Conservation (phyloP, 2,329 filamentous ascomycete genomes). For the Macrophomina pseudophaseolina region DNA sequence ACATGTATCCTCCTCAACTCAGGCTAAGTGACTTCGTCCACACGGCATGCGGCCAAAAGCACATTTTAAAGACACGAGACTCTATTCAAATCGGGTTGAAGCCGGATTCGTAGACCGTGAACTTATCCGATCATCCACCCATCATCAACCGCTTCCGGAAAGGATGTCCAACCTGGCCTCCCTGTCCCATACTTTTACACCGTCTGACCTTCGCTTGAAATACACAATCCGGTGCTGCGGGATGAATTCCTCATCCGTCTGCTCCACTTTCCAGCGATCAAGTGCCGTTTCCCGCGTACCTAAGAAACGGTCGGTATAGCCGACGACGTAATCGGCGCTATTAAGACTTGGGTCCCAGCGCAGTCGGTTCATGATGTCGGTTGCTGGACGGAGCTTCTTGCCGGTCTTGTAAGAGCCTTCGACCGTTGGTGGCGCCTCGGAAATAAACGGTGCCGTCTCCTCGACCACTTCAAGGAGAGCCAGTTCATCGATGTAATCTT, state of each 20-base stretch:
- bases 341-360: slow-evolving; percentile 44
- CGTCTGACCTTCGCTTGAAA: slow-evolving; percentile 34
- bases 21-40: too few species aligned
- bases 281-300: slow-evolving; percentile 50
- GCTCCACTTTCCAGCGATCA: slow-evolving; percentile 52
- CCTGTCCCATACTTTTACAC: slow-evolving; percentile 57
- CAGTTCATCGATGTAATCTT: slow-evolving; percentile 8
- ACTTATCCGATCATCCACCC: neutral
- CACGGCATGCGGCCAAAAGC: too few species aligned
- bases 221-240: slow-evolving; percentile 52
- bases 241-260: slow-evolving; percentile 57
- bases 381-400: slow-evolving; percentile 29
- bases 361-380: slow-evolving; percentile 50
- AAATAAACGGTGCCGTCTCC: neutral
- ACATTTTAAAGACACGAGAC: too few species aligned
- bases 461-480: neutral
- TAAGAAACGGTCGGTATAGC: slow-evolving; percentile 55
- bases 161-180: slow-evolving; percentile 52
- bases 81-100: too few species aligned
- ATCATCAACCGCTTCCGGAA: slow-evolving; percentile 48
- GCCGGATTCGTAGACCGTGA: too few species aligned
- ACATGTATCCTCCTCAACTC: too few species aligned
- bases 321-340: slow-evolving; percentile 48
- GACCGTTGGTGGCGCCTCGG: slow-evolving; percentile 27
- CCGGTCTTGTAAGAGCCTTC: neutral